Percentiles rank a stretch among this genome's conserved stretches.
These are phyloP conservation scores for Bidens hawaiensis DNA, from an alignment of 140 eudicot species.

Conservation along the genomic window DNA sequence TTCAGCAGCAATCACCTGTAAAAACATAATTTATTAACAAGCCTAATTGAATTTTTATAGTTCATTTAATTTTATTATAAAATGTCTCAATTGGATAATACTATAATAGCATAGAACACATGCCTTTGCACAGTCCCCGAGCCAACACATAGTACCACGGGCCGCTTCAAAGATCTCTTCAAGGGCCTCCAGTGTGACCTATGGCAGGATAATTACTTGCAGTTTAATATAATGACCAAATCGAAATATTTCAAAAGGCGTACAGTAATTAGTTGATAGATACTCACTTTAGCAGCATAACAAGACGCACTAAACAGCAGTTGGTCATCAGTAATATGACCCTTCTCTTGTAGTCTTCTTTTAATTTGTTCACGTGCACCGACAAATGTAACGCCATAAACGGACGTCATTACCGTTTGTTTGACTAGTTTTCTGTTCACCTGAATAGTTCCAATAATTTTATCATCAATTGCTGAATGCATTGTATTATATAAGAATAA, in stretches of 20 bases:
- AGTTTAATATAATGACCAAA: slow-evolving; percentile 6
- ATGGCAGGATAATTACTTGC: neutral
- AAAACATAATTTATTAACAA: slow-evolving; percentile 13
- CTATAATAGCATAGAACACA: neutral
- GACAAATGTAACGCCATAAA: slow-evolving; percentile 84
- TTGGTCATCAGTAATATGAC: slow-evolving; percentile 74
- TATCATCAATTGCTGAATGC: neutral
- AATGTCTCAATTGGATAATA: neutral
- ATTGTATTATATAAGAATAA: neutral
- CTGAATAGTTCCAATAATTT: slow-evolving; percentile 36
- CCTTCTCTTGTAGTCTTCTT: slow-evolving; percentile 79
- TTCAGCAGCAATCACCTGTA: slow-evolving; percentile 82
- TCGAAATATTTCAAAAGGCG: neutral
- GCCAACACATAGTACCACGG: slow-evolving; percentile 94
- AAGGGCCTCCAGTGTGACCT: slow-evolving; percentile 94
- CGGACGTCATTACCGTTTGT: slow-evolving; percentile 99
- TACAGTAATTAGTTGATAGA: neutral
- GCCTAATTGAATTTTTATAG: neutral
- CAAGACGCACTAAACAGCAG: slow-evolving; percentile 76
- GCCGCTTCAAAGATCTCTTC: slow-evolving; percentile 93
- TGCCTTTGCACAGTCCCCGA: slow-evolving; percentile 98
- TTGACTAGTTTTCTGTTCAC: slow-evolving; percentile 85
- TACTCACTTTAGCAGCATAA: slow-evolving; percentile 88
- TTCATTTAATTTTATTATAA: neutral
- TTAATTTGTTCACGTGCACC: slow-evolving; percentile 98